Base-by-base conservation (phyloP, 148 eudicot species). In the Arctostaphylos glauca region DNA sequence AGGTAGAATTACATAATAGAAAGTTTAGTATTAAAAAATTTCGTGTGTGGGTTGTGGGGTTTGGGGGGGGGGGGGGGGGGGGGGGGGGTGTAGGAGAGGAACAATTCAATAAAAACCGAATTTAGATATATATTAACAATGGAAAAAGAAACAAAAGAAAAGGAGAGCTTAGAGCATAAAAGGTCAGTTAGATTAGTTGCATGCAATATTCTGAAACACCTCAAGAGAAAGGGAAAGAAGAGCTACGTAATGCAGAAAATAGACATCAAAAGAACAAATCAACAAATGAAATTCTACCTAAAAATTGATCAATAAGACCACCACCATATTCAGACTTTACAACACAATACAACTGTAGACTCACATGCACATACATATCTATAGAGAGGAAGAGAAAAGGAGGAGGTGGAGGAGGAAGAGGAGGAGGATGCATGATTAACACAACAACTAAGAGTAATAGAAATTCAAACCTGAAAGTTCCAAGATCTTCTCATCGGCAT, bases 401-500 rank as follows among this genome's bases (percentile, higher is more conserved):
- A 67, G 12, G 31, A 2, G 21, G 7, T 58, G 71, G 44, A 3
- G 8, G 13, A 67, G 12, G 31, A 2, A n/a, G 7, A 78, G 71
- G 44, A 7, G 25, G 52, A 19, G 80, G 48, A 6, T 56, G 38
- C 38, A 31, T 31, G 46, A 49, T 54, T 14, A n/a, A 55, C 13
- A 55, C 23, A 55, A 72, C 12, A 19, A 73, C 5, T 41, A 56
- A 56, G 14, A 7, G 25, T 5, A 18, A 58, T 9, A 80, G 81
- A 19, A 66, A 64, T 9, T 58, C 74, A 77, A 25, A 93, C 98
- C 98, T 90, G 96, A 88, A 81, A 85, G 89, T 84, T 83, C 59
- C 71, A 82, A 74, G 86, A 86, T 80, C 77, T 86, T 91, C 18
- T 87, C 89, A 80, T 88, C 89, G 16, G 86, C 82, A 70, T 85